Evolutionary conservation across 1,139 yeast genomes (phyloP).

Genomic region (Zygoascus hellenicus): DNA sequence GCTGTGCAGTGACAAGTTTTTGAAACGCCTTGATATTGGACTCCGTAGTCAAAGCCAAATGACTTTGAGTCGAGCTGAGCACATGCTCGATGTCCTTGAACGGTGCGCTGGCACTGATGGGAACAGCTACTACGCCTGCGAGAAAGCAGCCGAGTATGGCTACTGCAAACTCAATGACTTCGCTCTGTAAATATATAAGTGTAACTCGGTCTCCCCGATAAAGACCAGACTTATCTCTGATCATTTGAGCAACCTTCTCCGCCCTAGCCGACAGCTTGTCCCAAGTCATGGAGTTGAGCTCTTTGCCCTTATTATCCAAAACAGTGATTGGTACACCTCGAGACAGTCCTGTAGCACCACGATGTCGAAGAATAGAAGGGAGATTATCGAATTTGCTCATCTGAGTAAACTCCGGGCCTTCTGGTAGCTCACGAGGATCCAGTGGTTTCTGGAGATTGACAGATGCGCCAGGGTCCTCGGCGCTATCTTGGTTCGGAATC

Average conservation of each 20-base stretch:
- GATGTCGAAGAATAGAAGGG: slow-evolving; percentile 62
- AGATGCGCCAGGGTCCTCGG: slow-evolving; percentile 10
- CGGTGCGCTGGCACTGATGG: slow-evolving; percentile 65
- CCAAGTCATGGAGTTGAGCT: slow-evolving; percentile 73
- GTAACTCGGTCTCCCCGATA: slow-evolving; percentile 81
- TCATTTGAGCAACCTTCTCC: slow-evolving; percentile 83
- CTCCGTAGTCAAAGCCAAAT: slow-evolving; percentile 76
- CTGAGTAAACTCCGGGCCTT: slow-evolving; percentile 27
- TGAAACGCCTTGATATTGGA: slow-evolving; percentile 67
- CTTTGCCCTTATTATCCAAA: slow-evolving; percentile 77
- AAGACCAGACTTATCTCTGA: slow-evolving; percentile 65
- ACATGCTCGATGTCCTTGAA: slow-evolving; percentile 69
- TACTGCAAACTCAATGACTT: slow-evolving; percentile 76
- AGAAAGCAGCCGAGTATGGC: slow-evolving; percentile 89
- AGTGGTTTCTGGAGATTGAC: slow-evolving; percentile 35
- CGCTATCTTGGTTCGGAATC: slow-evolving; percentile 6
- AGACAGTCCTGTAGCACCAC: slow-evolving; percentile 57
- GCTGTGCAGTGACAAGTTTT: slow-evolving; percentile 43
- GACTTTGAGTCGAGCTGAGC: slow-evolving; percentile 68
- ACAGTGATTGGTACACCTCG: slow-evolving; percentile 66
- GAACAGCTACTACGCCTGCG: slow-evolving; percentile 93
- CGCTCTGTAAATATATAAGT: slow-evolving; percentile 75
- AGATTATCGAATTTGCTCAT: slow-evolving; percentile 49
- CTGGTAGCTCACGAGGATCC: slow-evolving; percentile 40
- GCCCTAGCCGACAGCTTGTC: slow-evolving; percentile 79